Evolutionary conservation across 495 filamentous ascomycete species (phyloP).

Genomic region (Aspergillus taichungensis): DNA sequence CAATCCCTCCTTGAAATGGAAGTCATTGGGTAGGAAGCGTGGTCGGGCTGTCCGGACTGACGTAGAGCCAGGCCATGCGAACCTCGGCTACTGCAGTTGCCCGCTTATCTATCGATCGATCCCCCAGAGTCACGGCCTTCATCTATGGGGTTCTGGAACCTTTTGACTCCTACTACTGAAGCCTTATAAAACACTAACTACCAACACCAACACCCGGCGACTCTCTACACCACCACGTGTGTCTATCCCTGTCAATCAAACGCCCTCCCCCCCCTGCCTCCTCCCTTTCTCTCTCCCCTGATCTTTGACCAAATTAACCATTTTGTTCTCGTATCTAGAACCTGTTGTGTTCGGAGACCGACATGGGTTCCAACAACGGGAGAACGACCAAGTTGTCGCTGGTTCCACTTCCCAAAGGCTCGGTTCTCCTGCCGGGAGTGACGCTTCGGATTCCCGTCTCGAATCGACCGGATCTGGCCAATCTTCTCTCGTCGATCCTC

Average conservation of each 20-base stretch:
- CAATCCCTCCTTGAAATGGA: too few species aligned
- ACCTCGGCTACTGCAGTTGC: constrained; percentile 36
- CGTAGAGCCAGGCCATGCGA: constrained; percentile 9
- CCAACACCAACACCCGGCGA: too few species aligned
- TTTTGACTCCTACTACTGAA: constrained; percentile 1
- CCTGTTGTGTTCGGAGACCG: constrained; percentile 7
- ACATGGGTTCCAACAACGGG: constrained; percentile 36
- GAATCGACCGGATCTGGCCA: constrained; percentile 73
- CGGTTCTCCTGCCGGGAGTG: constrained; percentile 72
- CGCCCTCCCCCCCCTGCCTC: not conserved
- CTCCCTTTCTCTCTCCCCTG: not conserved
- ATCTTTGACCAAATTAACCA: constrained; percentile 1
- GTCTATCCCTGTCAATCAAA: not conserved
- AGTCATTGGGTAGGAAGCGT: too few species aligned
- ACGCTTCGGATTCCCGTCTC: constrained; percentile 67
- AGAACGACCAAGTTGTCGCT: constrained; percentile 54
- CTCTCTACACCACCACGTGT: constrained; percentile 3
- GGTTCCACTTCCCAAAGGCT: constrained; percentile 63
- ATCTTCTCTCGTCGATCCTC: constrained; percentile 69
- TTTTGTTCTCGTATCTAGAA: constrained; percentile 6
- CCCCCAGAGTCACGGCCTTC: constrained; percentile 24
- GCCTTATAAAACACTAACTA: constrained; percentile 6
- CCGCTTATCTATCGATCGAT: constrained; percentile 27
- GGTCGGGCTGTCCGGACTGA: not conserved
- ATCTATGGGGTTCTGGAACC: constrained; percentile 29